Conservation (phyloP, 495 filamentous ascomycete genomes). For the Aspergillus carlsbadensis region DNA sequence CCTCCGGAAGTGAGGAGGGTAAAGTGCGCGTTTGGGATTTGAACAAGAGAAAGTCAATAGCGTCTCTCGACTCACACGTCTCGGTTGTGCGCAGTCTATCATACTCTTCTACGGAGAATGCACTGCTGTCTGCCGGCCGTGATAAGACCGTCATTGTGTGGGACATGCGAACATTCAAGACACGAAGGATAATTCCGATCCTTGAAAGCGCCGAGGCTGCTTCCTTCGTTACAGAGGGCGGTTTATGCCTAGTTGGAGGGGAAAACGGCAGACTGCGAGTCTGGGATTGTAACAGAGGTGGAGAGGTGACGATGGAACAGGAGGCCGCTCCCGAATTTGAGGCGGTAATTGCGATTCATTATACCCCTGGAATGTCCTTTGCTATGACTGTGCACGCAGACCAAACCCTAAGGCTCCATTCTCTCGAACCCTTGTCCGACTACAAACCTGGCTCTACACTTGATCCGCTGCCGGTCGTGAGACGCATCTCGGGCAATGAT, state of each 20-base stretch:
- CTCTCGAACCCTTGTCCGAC: conserved; percentile 41
- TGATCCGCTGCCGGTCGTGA: conserved; percentile 51
- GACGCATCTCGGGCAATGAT: conserved; percentile 90
- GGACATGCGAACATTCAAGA: conserved; percentile 82
- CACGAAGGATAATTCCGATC: conserved; percentile 77
- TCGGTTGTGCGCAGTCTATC: conserved; percentile 85
- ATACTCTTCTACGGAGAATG: conserved; percentile 70
- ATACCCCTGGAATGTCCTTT: conserved; percentile 57
- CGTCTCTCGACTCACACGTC: conserved; percentile 84
- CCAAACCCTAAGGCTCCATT: conserved; percentile 79
- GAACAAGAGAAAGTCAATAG: conserved; percentile 72
- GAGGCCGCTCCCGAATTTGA: conserved; percentile 67
- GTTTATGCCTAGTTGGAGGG: conserved; percentile 79
- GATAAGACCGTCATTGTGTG: conserved; percentile 93
- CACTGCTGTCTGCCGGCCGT: conserved; percentile 81
- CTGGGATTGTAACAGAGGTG: conserved; percentile 74
- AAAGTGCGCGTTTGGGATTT: conserved; percentile 90
- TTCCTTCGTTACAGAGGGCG: conserved; percentile 70
- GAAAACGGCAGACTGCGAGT: conserved; percentile 77
- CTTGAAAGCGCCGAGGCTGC: conserved; percentile 83
- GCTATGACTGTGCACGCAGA: conserved; percentile 85
- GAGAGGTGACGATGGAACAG: conserved; percentile 75
- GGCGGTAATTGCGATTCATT: conserved; percentile 70
- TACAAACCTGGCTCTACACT: conserved; percentile 38
- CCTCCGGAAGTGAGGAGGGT: conserved; percentile 90